Evolutionary conservation across 2,329 filamentous ascomycete species (phyloP).

Genomic region (Calonectria ilicicola): DNA sequence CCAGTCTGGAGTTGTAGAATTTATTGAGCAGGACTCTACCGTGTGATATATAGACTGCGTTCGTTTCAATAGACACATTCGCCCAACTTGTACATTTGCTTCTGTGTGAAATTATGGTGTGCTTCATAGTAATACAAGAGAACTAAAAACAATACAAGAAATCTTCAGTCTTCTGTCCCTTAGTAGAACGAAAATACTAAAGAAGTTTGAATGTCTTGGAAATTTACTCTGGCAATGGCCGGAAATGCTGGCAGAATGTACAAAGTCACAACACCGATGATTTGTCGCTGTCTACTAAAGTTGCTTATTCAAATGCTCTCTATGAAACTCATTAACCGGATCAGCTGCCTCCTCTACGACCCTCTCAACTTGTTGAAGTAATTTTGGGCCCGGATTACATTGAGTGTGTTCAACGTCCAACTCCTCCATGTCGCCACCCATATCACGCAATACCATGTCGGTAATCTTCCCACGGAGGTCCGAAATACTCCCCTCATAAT

Average conservation of each 20-base stretch:
- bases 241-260: too few species aligned
- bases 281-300: not conserved
- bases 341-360: conserved; percentile 28
- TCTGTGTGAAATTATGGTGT: not conserved
- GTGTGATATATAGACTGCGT: not conserved
- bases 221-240: too few species aligned
- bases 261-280: not conserved
- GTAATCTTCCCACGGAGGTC: conserved; percentile 33
- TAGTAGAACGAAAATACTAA: too few species aligned
- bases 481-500: conserved; percentile 39
- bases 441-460: conserved; percentile 42
- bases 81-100: not conserved
- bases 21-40: not conserved
- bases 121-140: not conserved
- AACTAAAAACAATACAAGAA: too few species aligned
- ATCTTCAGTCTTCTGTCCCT: too few species aligned
- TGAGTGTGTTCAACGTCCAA: conserved; percentile 26
- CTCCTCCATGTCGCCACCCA: conserved; percentile 27
- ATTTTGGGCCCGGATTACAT: conserved; percentile 33
- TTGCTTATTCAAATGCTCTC: conserved; percentile 8
- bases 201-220: too few species aligned
- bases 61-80: conserved; percentile 10
- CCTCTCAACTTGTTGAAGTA: conserved; percentile 32
- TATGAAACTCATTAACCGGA: conserved; percentile 3
- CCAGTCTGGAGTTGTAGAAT: not conserved